These are phyloP conservation scores for Diaporthe longicolla DNA, from an alignment of 2,329 filamentous ascomycete genomes.

Conservation along the genomic window DNA sequence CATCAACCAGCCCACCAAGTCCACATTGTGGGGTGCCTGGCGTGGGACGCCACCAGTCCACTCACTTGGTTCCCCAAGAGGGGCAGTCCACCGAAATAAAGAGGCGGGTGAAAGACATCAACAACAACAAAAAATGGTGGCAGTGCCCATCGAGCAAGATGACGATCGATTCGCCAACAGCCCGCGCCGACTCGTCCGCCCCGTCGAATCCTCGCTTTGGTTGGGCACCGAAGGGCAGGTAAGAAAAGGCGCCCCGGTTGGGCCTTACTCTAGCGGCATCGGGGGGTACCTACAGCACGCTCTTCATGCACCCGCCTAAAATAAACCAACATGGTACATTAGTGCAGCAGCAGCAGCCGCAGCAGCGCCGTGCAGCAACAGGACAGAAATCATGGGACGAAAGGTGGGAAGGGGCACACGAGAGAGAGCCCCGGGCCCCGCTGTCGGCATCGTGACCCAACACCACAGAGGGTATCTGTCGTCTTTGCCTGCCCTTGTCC, in stretches of 20 bases:
- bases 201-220: neutral
- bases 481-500: neutral
- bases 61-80: neutral
- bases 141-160: slow-evolving; percentile 1
- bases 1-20: neutral
- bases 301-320: neutral
- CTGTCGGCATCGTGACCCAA: neutral
- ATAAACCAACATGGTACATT: slow-evolving; percentile 10
- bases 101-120: slow-evolving; percentile 6
- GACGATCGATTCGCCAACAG: slow-evolving; percentile 25
- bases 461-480: neutral
- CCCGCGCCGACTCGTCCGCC: slow-evolving; percentile 30
- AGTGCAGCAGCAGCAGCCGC: too few relatives aligned
- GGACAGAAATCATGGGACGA: slow-evolving; percentile 29
- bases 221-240: slow-evolving; percentile 18
- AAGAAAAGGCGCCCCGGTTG: slow-evolving; percentile 9
- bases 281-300: slow-evolving; percentile 15
- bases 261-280: slow-evolving; percentile 23
- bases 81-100: neutral
- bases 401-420: neutral
- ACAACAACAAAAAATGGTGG: neutral
- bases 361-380: slow-evolving; percentile 8
- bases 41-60: neutral
- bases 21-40: slow-evolving; percentile 23
- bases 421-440: neutral